Evolutionary conservation across 345 rosid genomes (phyloP), one percentile per base, ranked within the genome.

Genomic region (Ceriops zippeliana): DNA sequence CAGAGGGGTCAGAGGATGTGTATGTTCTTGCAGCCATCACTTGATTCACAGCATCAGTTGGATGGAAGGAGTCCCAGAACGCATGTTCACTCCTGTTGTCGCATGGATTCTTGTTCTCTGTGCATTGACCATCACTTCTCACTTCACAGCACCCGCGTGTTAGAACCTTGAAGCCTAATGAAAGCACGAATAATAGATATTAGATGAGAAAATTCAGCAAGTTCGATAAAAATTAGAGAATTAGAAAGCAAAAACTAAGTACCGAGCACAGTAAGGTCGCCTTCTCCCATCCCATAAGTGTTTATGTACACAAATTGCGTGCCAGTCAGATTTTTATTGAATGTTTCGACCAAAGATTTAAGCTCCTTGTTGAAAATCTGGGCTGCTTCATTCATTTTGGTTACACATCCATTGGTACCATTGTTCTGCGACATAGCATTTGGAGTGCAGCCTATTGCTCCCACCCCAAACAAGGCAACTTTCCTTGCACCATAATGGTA

Each of bases 401-500:
- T 24, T 54, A 22, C 28, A 22, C 58, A 54, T 42, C 49, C 49
- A 22, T 2, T 54, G 28, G 30, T 21, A 26, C 58, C 30, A 54
- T 54, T 54, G 49, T 13, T 42, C 5, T 22, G 58, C 15, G 58
- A 22, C 58, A 22, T 22, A 54, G 58, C 28, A 9, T 6, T 10
- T 4, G 58, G 58, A 26, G 58, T 54, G 28, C 58, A 54, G 17
- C 58, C 58, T 54, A 54, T 7, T 54, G 6, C 1, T 26, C 58
- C 58, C 28, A 54, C 27, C 9, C 58, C 58, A 54, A 54, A 54
- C 58, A 54, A 22, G 1, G 28, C 58, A 54, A 54, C 3, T 54
- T 54, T 54, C 58, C 58, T 9, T 54, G 58, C 58, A 22, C 58
- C 58, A 54, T 54, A 22, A 54, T 26, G 27, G 58, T 54, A 54